Evolutionary conservation across 2,329 filamentous ascomycete species (phyloP), one percentile per base, ranked within the genome.

Genomic region (Sclerotinia borealis): DNA sequence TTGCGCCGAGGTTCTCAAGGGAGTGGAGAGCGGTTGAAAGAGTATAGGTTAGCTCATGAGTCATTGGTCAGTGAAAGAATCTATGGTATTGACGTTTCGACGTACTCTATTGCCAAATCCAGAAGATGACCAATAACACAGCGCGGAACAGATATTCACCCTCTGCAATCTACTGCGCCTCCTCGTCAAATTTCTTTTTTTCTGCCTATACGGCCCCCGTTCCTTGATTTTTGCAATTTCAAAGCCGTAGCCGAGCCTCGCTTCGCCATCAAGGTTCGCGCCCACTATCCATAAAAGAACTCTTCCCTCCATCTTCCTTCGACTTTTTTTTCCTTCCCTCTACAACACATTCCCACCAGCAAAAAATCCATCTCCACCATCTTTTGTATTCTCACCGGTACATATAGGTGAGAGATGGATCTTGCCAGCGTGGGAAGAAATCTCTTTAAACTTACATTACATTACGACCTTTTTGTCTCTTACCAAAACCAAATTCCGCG

Each of bases 1-100:
- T 99, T 68, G 91, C 89, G 65, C 93, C 93, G 15, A 99, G 85
- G 72, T 95, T 96, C 66, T 86, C 84, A 69, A 98, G 81, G 52
- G 85, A 83, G 2, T 84, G 81, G 29, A 98, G 84, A 41, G 85
- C 85, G 17, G 79, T 76, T 4, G 90, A 82, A 67, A 96, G 83
- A 8, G 82, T n/a, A n/a, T n/a, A n/a, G n/a, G n/a, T n/a, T n/a
- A n/a, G n/a, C n/a, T n/a, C n/a, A n/a, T n/a, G n/a, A n/a, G n/a
- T n/a, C n/a, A n/a, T n/a, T n/a, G n/a, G n/a, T n/a, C n/a, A n/a
- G n/a, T n/a, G n/a, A n/a, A n/a, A n/a, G n/a, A n/a, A n/a, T n/a
- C n/a, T n/a, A n/a, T n/a, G n/a, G n/a, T n/a, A n/a, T n/a, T n/a
- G n/a, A n/a, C n/a, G n/a, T n/a, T n/a, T n/a, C n/a, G n/a, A n/a